A percentile compares a stretch with the other conserved stretches of the same genome.
Conservation (phyloP, 1,284 basidiomycete genomes). For the Trichosporon asahii region DNA sequence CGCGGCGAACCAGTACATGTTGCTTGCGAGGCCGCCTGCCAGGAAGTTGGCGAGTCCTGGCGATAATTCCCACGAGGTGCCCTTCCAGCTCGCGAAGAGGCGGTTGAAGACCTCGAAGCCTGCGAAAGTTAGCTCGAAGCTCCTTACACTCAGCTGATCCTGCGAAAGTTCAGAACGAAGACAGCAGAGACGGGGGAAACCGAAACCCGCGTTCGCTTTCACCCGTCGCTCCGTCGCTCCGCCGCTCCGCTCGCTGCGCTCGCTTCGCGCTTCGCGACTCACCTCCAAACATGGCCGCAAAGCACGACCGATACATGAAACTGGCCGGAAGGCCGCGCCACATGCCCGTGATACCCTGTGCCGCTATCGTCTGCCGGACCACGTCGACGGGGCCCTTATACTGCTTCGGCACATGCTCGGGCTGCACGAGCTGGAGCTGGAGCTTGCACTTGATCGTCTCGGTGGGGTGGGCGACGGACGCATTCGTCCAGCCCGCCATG, state of each 20-base stretch:
- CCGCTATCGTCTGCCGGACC: conserved; percentile 42
- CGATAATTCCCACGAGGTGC: conserved; percentile 48
- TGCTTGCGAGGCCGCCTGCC: conserved; percentile 51
- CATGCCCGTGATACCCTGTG: conserved; percentile 48
- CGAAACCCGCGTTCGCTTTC: too few species aligned
- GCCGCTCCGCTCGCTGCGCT: neutral
- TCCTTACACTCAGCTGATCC: too few species aligned
- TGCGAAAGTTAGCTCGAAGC: conserved; percentile 23
- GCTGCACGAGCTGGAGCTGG: conserved; percentile 46
- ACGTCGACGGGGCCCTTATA: conserved; percentile 48
- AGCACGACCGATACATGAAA: conserved; percentile 49
- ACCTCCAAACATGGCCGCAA: conserved; percentile 52
- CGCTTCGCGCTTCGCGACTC: conserved; percentile 17
- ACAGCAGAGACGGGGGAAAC: too few species aligned
- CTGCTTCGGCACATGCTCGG: conserved; percentile 35
- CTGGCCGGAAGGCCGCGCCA: conserved; percentile 48
- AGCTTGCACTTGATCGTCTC: conserved; percentile 52
- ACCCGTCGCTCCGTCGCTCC: neutral
- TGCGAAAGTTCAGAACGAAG: too few species aligned
- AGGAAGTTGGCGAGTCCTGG: conserved; percentile 45
- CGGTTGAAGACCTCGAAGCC: conserved; percentile 52
- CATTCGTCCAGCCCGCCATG: conserved; percentile 51
- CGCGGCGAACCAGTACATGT: conserved; percentile 48
- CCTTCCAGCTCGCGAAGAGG: conserved; percentile 45
- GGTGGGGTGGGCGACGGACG: conserved; percentile 50